Conservation (phyloP, 176 grass and related monocot genomes). For the Aegilops longissima region DNA sequence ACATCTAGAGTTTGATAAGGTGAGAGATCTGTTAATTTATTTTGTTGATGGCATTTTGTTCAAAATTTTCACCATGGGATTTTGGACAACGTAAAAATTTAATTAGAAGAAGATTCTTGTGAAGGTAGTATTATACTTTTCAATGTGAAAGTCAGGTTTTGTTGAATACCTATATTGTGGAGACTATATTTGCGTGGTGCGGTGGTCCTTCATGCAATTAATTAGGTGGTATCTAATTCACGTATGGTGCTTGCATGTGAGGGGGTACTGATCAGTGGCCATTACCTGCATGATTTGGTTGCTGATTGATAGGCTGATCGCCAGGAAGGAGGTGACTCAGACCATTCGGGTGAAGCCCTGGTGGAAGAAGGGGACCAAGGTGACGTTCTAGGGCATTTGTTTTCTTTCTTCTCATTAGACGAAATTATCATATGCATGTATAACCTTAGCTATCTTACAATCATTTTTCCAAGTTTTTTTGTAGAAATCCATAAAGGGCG, state of each 20-base stretch:
- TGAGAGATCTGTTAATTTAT: no score
- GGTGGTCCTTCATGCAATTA: background rate
- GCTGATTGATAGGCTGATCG: constrained; percentile 35
- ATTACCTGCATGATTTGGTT: background rate
- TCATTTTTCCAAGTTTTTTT: no score
- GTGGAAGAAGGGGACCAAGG: constrained; percentile 69
- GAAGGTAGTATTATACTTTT: background rate
- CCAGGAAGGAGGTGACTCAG: constrained; percentile 57
- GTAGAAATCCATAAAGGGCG: no score
- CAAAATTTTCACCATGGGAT: no score
- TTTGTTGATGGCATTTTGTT: no score
- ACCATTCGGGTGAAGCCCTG: constrained; percentile 62
- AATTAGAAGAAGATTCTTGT: no score
- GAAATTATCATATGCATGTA: no score
- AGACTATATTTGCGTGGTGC: constrained; percentile 11
- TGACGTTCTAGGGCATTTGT: constrained; percentile 43
- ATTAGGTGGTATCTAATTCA: constrained; percentile 36
- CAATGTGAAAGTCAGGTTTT: constrained; percentile 17
- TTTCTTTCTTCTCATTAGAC: background rate
- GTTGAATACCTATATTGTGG: constrained; percentile 24
- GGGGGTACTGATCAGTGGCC: background rate
- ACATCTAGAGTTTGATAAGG: no score
- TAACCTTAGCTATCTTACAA: no score
- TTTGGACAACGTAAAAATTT: no score
- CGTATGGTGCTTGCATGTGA: constrained; percentile 18